Conservation (phyloP, 2,329 filamentous ascomycete species). For the Bipolaris oryzae region DNA sequence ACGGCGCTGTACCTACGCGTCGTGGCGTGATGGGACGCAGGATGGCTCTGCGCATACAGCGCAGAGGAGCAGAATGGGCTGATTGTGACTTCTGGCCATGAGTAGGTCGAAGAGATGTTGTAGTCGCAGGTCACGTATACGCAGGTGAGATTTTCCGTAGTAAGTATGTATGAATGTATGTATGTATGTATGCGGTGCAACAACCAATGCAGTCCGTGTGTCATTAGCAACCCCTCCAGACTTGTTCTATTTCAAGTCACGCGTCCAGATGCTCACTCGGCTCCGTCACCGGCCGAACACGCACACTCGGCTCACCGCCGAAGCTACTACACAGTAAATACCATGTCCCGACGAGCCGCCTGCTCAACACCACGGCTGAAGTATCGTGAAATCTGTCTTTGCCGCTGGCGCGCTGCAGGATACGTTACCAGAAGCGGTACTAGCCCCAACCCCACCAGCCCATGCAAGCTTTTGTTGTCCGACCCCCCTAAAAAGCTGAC, state of each 20-base stretch:
- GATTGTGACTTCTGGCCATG: not conserved
- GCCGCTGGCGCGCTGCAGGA: slow-evolving; percentile 3
- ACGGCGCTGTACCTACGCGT: slow-evolving; percentile 5
- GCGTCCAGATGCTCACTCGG: slow-evolving; percentile 6
- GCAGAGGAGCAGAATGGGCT: slow-evolving; percentile 10
- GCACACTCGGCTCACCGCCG: slow-evolving; percentile 7
- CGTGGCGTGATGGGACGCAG: not conserved
- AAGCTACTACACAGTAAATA: too few relatives aligned
- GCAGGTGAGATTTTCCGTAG: not conserved
- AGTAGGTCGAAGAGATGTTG: not conserved
- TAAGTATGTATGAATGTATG: too few relatives aligned
- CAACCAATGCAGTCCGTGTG: not conserved
- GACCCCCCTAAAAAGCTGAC: not conserved
- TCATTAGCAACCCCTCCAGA: not conserved
- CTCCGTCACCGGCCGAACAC: slow-evolving; percentile 4
- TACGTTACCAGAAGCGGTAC: slow-evolving; percentile 10
- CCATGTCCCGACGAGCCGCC: slow-evolving; percentile 4
- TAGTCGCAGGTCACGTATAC: not conserved
- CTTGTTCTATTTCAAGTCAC: not conserved
- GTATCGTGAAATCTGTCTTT: slow-evolving; percentile 24
- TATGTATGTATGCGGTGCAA: not conserved
- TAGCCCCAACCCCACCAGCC: slow-evolving; percentile 4
- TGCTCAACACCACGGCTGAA: slow-evolving; percentile 24
- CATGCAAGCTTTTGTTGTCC: not conserved
- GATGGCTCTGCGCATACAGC: slow-evolving; percentile 7